Base-by-base conservation (phyloP, 805 yeast species). In the Starmerella kuoi region DNA sequence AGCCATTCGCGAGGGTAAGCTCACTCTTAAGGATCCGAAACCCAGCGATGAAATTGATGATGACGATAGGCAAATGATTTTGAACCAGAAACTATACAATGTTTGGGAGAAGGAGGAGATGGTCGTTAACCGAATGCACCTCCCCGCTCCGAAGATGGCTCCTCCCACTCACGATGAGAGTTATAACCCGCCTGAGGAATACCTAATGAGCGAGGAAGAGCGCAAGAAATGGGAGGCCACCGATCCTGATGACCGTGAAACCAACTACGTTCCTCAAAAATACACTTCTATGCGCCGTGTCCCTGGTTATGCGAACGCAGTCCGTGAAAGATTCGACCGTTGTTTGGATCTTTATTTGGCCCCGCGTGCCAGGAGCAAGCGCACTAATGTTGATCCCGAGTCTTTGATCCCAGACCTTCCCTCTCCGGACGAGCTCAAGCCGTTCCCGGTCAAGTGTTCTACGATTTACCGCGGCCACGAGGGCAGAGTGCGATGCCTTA, bases 101-200 rank as follows among this genome's bases (percentile, higher is more conserved):
- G 69, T 91, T 44, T 91, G 99, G 99, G 83, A 78, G 53, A 62
- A 59, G 41, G 74, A 76, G 37, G 74, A 73, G 36, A 71, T 67
- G 33, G 74, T 72, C 39, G 63, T 65, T 28, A 94, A 86, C 56
- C 95, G 87, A 61, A 68, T 85, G 36, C 85, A 76, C 49, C 67
- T 88, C 54, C 76, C 95, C 58, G 98, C 98, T 14, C 98, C 99
- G 30, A 88, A 91, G 61, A 54, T 85, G 54, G 77, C 95, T 14
- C 97, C 96, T 27, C 99, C 99, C 44, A 84, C 96, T 1, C 76
- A 91, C 58, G 98, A 88, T 52, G 95, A 88, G 66, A 77, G 91
- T 55, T 91, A 91, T 62, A 91, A 91, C 59, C 99, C 99, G 28
- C 99, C 99, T 4, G 95, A 72, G 57, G 99, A 91, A 67, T 91